Evolutionary conservation across 768 basidiomycete genomes (phyloP).

Genomic region (Saitozyma podzolica): DNA sequence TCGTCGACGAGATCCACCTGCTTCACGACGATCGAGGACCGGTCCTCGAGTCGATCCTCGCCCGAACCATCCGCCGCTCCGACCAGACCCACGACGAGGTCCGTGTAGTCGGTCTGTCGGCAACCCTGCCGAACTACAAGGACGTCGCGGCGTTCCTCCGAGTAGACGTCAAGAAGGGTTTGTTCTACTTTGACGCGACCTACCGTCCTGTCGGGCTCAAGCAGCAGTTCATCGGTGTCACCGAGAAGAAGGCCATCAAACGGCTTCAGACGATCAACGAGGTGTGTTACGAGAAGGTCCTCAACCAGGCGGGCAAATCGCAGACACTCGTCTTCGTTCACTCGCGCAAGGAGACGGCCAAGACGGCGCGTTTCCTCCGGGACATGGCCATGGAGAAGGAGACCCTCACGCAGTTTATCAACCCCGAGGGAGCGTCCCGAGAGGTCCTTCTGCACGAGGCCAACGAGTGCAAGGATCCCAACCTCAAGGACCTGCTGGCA

Average conservation of each 20-base stretch:
- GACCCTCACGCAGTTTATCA: conserved; percentile 93
- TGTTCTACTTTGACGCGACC: conserved; percentile 95
- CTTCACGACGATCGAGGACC: conserved; percentile 98
- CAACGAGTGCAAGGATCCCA: conserved; percentile 74
- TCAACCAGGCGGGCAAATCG: conserved; percentile 78
- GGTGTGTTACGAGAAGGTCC: conserved; percentile 95
- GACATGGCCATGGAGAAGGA: conserved; percentile 96
- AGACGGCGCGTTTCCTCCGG: conserved; percentile 89
- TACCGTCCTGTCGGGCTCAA: conserved; percentile 93
- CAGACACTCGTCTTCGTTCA: conserved; percentile 91
- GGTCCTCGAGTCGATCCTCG: conserved; percentile 85
- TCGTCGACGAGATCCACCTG: conserved; percentile 97
- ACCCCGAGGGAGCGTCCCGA: conserved; percentile 83
- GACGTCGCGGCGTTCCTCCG: conserved; percentile 97
- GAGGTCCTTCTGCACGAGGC: conserved; percentile 87
- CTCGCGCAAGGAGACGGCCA: conserved; percentile 96
- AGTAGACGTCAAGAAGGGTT: conserved; percentile 83
- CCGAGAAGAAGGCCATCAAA: conserved; percentile 99
- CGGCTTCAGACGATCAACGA: conserved; percentile 98
- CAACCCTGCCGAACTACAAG: conserved; percentile 96
- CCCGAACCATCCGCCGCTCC: conserved; percentile 87
- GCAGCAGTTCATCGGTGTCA: conserved; percentile 95
- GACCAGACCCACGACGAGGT: conserved; percentile 92
- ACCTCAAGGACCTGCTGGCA: conserved; percentile 83
- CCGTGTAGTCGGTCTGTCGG: conserved; percentile 89